Conservation (phyloP, 2,329 filamentous ascomycete species). For the Exophiala mesophila region DNA sequence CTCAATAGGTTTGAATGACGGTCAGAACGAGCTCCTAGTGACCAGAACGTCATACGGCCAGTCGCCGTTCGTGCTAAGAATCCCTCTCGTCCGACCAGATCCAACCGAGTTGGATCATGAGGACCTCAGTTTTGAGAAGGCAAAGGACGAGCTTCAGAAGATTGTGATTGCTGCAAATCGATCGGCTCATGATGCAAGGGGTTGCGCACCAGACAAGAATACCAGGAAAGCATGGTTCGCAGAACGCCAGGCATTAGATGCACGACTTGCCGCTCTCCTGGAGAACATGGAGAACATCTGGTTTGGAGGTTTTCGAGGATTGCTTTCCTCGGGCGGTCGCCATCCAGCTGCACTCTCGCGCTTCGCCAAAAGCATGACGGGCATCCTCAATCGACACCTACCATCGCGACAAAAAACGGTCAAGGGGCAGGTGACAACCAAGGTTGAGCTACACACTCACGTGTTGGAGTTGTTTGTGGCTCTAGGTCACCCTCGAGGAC, state of each 20-base stretch:
- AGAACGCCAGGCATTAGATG: constrained; percentile 74
- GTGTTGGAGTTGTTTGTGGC: constrained; percentile 87
- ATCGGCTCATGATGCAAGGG: constrained; percentile 69
- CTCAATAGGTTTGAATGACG: constrained; percentile 78
- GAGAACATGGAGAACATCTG: constrained; percentile 86
- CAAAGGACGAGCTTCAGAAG: constrained; percentile 71
- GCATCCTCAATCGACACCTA: constrained; percentile 74
- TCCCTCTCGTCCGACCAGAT: constrained; percentile 78
- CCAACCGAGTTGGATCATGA: constrained; percentile 75
- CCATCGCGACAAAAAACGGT: constrained; percentile 66
- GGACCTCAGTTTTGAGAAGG: constrained; percentile 77
- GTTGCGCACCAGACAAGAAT: constrained; percentile 50
- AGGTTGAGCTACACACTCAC: constrained; percentile 54
- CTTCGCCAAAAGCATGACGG: constrained; percentile 74
- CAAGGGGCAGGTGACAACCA: constrained; percentile 50
- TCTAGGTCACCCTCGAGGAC: constrained; percentile 65
- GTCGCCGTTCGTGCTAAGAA: constrained; percentile 76
- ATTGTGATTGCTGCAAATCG: constrained; percentile 78
- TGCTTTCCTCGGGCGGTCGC: constrained; percentile 72
- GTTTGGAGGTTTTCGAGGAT: constrained; percentile 89
- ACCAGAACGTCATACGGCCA: constrained; percentile 74
- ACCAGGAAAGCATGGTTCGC: constrained; percentile 85
- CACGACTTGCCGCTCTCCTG: constrained; percentile 69
- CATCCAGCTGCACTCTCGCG: constrained; percentile 61
- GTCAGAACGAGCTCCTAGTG: constrained; percentile 76